Evolutionary conservation across 345 rosid species (phyloP), one percentile per base, ranked within the genome.

Genomic region (Eutrema heterophyllum): DNA sequence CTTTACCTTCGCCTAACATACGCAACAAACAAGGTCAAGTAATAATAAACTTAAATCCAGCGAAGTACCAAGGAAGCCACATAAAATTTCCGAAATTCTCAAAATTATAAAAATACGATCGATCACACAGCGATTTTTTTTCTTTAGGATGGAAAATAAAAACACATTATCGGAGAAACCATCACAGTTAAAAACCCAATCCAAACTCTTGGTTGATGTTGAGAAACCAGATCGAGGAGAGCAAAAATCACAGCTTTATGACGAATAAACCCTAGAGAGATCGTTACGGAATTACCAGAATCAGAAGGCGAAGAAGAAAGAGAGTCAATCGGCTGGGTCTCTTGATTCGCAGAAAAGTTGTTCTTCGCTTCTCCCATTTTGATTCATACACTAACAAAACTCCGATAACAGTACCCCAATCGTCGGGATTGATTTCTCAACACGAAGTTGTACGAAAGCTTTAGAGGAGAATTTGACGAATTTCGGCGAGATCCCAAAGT

Each of bases 281-380:
- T 61, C 2, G 8, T 2, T n/a, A 9, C 26, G 40, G 9, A n/a
- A 24, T 68, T 79, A 80, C 83, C 83, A 16, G 76, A 70, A 52
- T 64, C 69, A 30, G 78, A 74, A 53, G 78, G 67, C 5, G 75
- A 54, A 63, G 78, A 65, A 0, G 69, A 64, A 60, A 55, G 64
- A 67, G 82, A 77, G 9, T 68, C 76, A 54, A 83, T 70, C 21
- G 80, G 82, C 36, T 83, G 86, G 9, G 78, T 80, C 65, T 74
- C 62, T 64, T 68, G 69, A 41, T 49, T 14, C 46, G 29, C 9
- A 3, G 79, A 59, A 39, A 36, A 70, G 45, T 67, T 57, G 16
- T 62, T 24, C 10, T 60, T 27, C 16, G 2, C 30, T 61, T 70
- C 51, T 46, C 38, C 76, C 83, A 83, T 83, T 29, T 45, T 29